Base-by-base conservation (phyloP, 129 eudicot species). In the Centella asiatica region DNA sequence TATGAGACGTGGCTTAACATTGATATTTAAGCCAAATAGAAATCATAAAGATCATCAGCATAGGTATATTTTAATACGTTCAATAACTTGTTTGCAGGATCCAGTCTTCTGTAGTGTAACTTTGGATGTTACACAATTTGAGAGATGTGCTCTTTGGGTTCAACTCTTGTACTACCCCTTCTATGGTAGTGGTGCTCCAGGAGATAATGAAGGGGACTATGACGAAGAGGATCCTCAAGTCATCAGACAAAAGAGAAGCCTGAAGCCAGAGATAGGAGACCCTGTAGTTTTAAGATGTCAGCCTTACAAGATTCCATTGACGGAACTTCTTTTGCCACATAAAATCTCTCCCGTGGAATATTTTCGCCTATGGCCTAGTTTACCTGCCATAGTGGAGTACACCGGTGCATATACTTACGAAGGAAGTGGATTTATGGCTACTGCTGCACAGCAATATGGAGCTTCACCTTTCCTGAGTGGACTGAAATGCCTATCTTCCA, bases 351-450 rank as follows among this genome's bases (percentile, higher is more conserved):
- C 98, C 7, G 98, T 92, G 57, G 98, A 92, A 68, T 92, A 79
- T 79, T 92, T 92, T 72, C 94, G 98, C n/a, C 57, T 92, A 57
- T 92, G 98, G 98, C 98, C 98, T 60, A 92, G 98, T 84, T 79
- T 92, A 47, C 98, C 98, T 77, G 98, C 95, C 65, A 84, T 92
- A 73, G 87, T 92, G 62, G 98, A 92, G 80, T 92, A 74, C 46
- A 92, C 95, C n/a, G 98, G 98, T 58, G 84, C 94, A 34, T 92
- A 92, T 63, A 81, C 90, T 19, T 92, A 92, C 10, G 94, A 92
- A 80, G 98, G 98, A 66, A 92, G 98, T 68, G 98, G 98, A 18
- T 92, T 87, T 69, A 92, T 72, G 74, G 98, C 98, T 22, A 92
- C 98, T 14, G 98, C 98, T 71, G 98, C 98, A 12, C 94, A 87